A percentile compares a stretch with the other conserved stretches of the same genome.
These are phyloP conservation scores for Cyberlindnera maritima DNA, from an alignment of 805 yeast genomes.

Conservation along the genomic window DNA sequence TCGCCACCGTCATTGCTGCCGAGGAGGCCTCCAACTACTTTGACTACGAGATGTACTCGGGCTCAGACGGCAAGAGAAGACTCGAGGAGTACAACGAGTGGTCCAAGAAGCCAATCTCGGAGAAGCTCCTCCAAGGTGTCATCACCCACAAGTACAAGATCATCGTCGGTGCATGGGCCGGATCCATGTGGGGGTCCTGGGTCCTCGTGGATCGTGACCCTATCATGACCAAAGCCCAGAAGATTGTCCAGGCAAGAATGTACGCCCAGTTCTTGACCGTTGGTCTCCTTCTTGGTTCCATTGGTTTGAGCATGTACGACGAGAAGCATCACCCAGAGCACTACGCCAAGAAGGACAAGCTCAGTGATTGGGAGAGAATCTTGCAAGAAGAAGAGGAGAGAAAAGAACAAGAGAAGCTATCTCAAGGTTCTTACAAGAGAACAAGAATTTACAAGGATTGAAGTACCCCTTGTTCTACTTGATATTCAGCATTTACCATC, in stretches of 20 bases:
- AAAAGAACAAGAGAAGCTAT: conserved; percentile 19
- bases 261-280: conserved; percentile 85
- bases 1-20: conserved; percentile 59
- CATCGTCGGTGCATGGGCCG: conserved; percentile 76
- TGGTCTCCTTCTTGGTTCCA: conserved; percentile 62
- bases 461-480: too few species aligned
- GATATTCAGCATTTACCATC: too few species aligned
- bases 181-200: conserved; percentile 80
- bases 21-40: conserved; percentile 69
- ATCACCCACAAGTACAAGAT: conserved; percentile 61
- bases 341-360: conserved; percentile 31
- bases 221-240: conserved; percentile 72
- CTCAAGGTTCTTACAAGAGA: conserved; percentile 31
- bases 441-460: conserved; percentile 33
- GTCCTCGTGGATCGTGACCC: conserved; percentile 67
- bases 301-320: conserved; percentile 64
- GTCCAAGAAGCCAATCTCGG: conserved; percentile 45
- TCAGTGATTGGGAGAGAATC: conserved; percentile 47
- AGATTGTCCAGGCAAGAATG: conserved; percentile 86
- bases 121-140: conserved; percentile 48
- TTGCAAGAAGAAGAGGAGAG: conserved; percentile 42
- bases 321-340: conserved; percentile 48
- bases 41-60: conserved; percentile 59
- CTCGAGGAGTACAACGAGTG: conserved; percentile 50
- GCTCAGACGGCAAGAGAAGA: conserved; percentile 38